Evolutionary conservation across 768 basidiomycete species (phyloP), one percentile per base, ranked within the genome.

Genomic region (Leucocoprinus leucothites): DNA sequence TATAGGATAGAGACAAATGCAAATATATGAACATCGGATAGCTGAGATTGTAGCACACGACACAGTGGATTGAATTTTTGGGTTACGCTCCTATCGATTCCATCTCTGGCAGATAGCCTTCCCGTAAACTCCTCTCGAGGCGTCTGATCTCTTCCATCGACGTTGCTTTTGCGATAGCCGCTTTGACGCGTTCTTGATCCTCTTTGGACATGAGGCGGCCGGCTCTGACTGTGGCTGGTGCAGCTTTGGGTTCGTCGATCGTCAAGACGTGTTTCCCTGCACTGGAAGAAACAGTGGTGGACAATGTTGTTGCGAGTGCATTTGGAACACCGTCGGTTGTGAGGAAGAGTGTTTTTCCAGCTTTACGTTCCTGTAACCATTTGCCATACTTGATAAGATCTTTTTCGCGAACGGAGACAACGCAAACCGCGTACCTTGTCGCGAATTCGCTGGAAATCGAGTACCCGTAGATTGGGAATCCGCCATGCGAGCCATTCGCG

Each of bases 401-500:
- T 48, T 25, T 26, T 19, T 18, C 51, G 34, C 31, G 58, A 60
- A 60, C 28, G 25, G 48, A 57, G 51, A 65, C 51, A 63, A 62
- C 69, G 70, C 69, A 72, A 69, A 65, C 69, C 69, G 75, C 86
- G 78, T 76, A 94, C 93, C 85, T 94, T 93, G 71, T 94, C 92
- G 69, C 89, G 86, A 65, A 96, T 90, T 74, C 93, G 85, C 80
- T 93, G 89, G 74, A 91, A 96, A 82, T 96, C 93, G 67, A 96
- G 79, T 74, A 93, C 89, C 81, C 94, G 86, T 67, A 96, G 81
- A 67, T 82, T 80, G 70, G 87, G 85, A 78, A 93, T 78, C 75
- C 86, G 84, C 84, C 85, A 93, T 63, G 90, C 85, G 78, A 94
- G 83, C 93, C 93, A 96, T 77, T 93, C 91, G 77, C 92, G 89